Evolutionary conservation across 2,329 filamentous ascomycete genomes (phyloP).

Genomic region (Calonectria pseudoreteaudii): DNA sequence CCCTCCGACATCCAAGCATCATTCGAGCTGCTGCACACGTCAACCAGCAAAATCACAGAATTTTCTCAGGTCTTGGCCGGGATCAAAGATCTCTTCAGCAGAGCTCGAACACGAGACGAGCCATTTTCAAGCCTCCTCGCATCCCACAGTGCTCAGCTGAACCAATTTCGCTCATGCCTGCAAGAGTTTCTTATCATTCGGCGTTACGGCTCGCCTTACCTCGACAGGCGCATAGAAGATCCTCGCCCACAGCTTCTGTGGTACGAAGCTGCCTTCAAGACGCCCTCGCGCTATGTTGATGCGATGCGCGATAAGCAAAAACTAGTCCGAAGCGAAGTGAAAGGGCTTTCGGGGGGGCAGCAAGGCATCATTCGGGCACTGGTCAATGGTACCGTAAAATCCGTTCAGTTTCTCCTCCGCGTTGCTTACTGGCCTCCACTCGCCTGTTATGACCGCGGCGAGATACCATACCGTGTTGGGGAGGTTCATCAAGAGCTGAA

Average conservation of each 20-base stretch:
- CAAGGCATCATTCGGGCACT: not conserved
- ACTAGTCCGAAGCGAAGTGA: not conserved
- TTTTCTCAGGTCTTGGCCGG: not conserved
- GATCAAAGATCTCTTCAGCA: not conserved
- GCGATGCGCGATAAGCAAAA: not conserved
- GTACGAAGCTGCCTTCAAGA: not conserved
- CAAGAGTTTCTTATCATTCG: not conserved
- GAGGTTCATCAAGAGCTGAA: not conserved
- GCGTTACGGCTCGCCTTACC: not conserved
- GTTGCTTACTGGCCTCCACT: constrained; percentile 2
- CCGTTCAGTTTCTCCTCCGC: not conserved
- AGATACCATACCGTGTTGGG: not conserved
- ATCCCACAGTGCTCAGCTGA: not conserved
- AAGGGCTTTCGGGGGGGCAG: not conserved
- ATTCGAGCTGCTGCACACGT: not conserved
- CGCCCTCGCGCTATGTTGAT: not conserved
- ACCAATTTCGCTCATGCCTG: not conserved
- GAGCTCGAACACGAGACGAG: not conserved
- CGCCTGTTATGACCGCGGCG: not conserved
- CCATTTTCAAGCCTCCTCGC: not conserved
- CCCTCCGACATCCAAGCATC: not conserved
- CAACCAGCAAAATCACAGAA: not conserved
- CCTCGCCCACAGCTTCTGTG: not conserved
- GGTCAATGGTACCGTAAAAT: not conserved
- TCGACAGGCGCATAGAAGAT: not conserved